Evolutionary conservation across 1,284 basidiomycete species (phyloP).

Genomic region (Dichomitus squalens): DNA sequence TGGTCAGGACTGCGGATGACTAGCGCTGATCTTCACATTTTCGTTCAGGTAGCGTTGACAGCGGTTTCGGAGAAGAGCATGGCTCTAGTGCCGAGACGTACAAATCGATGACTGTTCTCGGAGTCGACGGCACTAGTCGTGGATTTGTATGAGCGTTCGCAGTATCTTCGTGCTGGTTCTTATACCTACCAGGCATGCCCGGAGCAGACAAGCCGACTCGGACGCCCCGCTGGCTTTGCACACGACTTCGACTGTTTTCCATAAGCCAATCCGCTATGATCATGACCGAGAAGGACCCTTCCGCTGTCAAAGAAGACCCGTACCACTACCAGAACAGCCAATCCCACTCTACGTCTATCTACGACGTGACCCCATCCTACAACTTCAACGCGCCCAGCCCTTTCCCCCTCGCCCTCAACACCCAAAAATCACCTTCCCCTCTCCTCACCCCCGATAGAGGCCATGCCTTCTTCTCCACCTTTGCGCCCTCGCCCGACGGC

Average conservation of each 20-base stretch:
- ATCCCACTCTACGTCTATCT: too few species aligned
- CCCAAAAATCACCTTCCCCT: background rate
- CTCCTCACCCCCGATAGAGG: background rate
- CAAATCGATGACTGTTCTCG: slow-evolving; percentile 6
- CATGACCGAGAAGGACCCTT: background rate
- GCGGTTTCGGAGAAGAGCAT: too few species aligned
- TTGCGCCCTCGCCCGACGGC: slow-evolving; percentile 4
- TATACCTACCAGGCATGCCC: background rate
- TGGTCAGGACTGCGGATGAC: too few species aligned
- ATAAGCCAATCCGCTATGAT: background rate
- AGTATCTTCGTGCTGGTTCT: background rate
- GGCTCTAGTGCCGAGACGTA: background rate
- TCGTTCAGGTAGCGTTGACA: too few species aligned
- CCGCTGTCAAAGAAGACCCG: background rate
- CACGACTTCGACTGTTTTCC: too few species aligned
- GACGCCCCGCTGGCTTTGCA: too few species aligned
- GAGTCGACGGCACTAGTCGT: background rate
- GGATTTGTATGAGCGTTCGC: background rate
- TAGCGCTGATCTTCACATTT: too few species aligned
- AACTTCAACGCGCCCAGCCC: background rate
- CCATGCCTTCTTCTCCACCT: slow-evolving; percentile 2
- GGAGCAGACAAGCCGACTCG: too few species aligned
- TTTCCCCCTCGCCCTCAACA: background rate
- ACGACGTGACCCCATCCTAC: slow-evolving; percentile 5
- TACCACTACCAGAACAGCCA: background rate